A percentile compares a stretch with the other conserved stretches of the same genome.
Evolutionary conservation across 1,284 basidiomycete species (phyloP).

Genomic region (Apiotrichum sp.): DNA sequence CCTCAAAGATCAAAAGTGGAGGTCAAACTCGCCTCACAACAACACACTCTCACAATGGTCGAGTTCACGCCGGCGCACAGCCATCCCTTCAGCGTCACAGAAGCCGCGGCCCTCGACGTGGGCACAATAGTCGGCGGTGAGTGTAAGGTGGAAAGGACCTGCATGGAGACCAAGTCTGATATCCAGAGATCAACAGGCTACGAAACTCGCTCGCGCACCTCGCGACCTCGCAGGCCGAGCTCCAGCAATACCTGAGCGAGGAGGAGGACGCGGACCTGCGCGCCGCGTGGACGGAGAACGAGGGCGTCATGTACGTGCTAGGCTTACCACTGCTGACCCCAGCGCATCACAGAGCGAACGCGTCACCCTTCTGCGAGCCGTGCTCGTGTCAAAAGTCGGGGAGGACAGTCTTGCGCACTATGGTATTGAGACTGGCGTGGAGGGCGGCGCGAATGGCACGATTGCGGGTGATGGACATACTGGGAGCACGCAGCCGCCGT

Average conservation of each 20-base stretch:
- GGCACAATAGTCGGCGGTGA: slow-evolving; percentile 64
- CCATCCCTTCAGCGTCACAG: slow-evolving; percentile 67
- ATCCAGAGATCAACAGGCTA: slow-evolving; percentile 64
- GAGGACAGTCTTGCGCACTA: slow-evolving; percentile 34
- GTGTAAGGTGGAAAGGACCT: slow-evolving; percentile 4
- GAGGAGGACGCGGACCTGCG: slow-evolving; percentile 47
- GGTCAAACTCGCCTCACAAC: too few relatives aligned
- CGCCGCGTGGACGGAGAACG: slow-evolving; percentile 55
- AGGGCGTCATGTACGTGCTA: slow-evolving; percentile 51
- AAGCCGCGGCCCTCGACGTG: slow-evolving; percentile 62
- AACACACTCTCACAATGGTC: too few relatives aligned
- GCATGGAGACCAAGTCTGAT: background rate
- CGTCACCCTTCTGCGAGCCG: slow-evolving; percentile 30
- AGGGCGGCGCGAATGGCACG: background rate
- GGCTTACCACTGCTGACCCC: background rate
- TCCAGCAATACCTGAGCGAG: slow-evolving; percentile 51
- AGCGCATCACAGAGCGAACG: slow-evolving; percentile 37
- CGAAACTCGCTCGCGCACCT: slow-evolving; percentile 65
- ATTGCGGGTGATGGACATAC: too few relatives aligned
- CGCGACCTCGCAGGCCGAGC: slow-evolving; percentile 57
- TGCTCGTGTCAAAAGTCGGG: slow-evolving; percentile 34
- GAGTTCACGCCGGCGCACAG: too few relatives aligned
- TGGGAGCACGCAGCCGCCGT: background rate
- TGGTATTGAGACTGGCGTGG: slow-evolving; percentile 14
- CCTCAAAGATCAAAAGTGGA: too few relatives aligned